Base-by-base conservation (phyloP, 805 yeast genomes). In the Kazachstania psychrophila region DNA sequence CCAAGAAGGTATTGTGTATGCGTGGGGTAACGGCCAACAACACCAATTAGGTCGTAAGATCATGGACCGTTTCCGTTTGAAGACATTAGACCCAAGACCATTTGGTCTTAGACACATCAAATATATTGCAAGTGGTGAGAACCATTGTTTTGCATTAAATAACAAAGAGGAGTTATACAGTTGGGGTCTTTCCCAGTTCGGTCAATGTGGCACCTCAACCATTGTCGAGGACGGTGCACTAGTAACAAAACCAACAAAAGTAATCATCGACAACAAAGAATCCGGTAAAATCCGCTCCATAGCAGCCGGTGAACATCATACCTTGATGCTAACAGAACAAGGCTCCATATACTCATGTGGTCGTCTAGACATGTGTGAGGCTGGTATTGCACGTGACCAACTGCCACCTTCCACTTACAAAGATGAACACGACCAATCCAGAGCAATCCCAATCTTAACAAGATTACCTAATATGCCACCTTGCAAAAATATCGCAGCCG, bases 1-100 rank as follows among this genome's bases (percentile, higher is more conserved):
- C 56, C 65, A 73, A 18, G 79, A 75, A 51, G 98, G 98, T 40
- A 69, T 77, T 37, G 96, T 88, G 1, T 86, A 73, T 54, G 88
- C 97, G 0, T 92, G 98, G 98, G 99, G 99, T 47, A 83, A 85
- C 56, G 96, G 96, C 18, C 94, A 88, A 51, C 94, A 85, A 53
- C 77, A 69, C 61, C 97, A 92, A 64, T 69, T 92, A 46, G 99
- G 97, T 16, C 74, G 95, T 53, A 79, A 78, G 51, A 76, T 88
- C 17, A 54, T 78, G 61, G 96, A 76, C 62, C 83, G 84, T 62
- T 85, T 78, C 47, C 72, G 82, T 61, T 71, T 70, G 51, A 72
- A 76, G 42, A 75, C 86, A 2, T 66, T 84, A 37, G 88, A 79
- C 42, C 94, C 94, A 32, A 76, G 87, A 49, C 80, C 81, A 42